These are phyloP conservation scores for Meyerozyma athensensis DNA, from an alignment of 1,139 yeast genomes.

Conservation along the genomic window DNA sequence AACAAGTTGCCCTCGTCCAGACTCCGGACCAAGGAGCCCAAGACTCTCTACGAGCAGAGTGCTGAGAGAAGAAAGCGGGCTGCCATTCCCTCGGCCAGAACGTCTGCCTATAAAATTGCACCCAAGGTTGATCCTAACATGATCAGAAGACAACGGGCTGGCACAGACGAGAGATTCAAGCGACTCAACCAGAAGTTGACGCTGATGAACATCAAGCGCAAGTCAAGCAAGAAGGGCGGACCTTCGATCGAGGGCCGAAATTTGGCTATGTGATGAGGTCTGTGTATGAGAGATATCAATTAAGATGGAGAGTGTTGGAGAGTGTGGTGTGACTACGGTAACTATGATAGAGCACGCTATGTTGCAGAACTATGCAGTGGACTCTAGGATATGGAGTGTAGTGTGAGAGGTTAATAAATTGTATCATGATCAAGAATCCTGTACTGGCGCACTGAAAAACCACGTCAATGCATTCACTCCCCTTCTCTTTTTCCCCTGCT, in stretches of 20 bases:
- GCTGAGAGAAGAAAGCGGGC: conserved; percentile 94
- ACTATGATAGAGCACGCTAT: too few relatives aligned
- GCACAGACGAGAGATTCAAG: conserved; percentile 74
- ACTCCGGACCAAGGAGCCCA: conserved; percentile 37
- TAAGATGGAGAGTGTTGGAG: too few relatives aligned
- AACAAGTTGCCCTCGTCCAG: conserved; percentile 42
- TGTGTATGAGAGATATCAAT: too few relatives aligned
- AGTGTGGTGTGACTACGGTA: too few relatives aligned
- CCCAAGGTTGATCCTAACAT: conserved; percentile 62
- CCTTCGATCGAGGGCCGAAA: conserved; percentile 80
- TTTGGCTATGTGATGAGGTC: conserved; percentile 42
- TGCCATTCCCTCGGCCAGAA: conserved; percentile 86
- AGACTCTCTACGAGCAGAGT: conserved; percentile 75
- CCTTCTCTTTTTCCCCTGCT: too few relatives aligned
- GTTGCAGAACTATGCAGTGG: too few relatives aligned
- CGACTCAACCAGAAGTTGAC: conserved; percentile 58
- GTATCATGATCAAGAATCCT: too few relatives aligned
- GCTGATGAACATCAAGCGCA: conserved; percentile 39
- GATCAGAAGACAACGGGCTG: conserved; percentile 38
- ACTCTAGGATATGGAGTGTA: too few relatives aligned
- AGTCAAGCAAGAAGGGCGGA: conserved; percentile 56
- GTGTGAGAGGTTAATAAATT: too few relatives aligned
- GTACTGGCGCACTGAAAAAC: too few relatives aligned
- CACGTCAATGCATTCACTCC: too few relatives aligned
- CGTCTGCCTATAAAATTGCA: conserved; percentile 86